phyloP scores from a whole-genome alignment of 495 filamentous ascomycete species.

The Staphylotrichum tortipilum region DNA sequence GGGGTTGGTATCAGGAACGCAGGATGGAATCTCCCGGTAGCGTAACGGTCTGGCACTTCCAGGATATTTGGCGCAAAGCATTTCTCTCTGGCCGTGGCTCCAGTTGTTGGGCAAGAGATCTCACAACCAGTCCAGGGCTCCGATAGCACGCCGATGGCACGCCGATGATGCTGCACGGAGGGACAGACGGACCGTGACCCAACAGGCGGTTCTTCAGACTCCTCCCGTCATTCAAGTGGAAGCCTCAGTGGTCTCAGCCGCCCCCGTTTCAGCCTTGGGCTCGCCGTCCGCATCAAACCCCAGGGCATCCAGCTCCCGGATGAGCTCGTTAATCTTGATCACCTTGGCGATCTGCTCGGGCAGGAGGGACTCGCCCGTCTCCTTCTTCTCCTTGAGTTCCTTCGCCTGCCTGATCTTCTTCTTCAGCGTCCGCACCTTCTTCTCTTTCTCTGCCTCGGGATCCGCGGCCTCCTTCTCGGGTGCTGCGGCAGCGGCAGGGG shows the following conservation, averaged over 20 bases:
- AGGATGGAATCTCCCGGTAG: no score
- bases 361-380: constrained; percentile 67
- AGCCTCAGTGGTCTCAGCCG: neutral
- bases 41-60: no score
- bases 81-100: no score
- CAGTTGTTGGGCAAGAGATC: no score
- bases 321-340: constrained; percentile 89
- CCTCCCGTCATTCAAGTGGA: neutral
- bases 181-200: no score
- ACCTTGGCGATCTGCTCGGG: constrained; percentile 98
- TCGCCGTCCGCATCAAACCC: constrained; percentile 66
- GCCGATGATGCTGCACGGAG: no score
- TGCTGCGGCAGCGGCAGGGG: constrained; percentile 22
- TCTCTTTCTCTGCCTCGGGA: constrained; percentile 73
- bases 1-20: no score
- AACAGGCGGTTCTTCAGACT: neutral
- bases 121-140: no score
- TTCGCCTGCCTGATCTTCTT: constrained; percentile 94
- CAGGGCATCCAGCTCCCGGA: constrained; percentile 76
- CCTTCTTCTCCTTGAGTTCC: constrained; percentile 85
- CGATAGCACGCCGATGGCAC: no score
- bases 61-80: no score
- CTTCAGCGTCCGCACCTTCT: constrained; percentile 84
- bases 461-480: constrained; percentile 38
- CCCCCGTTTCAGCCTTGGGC: constrained; percentile 21